These are phyloP conservation scores for Dactylellina sp. DNA, from an alignment of 2,329 filamentous ascomycete species.

Conservation along the genomic window DNA sequence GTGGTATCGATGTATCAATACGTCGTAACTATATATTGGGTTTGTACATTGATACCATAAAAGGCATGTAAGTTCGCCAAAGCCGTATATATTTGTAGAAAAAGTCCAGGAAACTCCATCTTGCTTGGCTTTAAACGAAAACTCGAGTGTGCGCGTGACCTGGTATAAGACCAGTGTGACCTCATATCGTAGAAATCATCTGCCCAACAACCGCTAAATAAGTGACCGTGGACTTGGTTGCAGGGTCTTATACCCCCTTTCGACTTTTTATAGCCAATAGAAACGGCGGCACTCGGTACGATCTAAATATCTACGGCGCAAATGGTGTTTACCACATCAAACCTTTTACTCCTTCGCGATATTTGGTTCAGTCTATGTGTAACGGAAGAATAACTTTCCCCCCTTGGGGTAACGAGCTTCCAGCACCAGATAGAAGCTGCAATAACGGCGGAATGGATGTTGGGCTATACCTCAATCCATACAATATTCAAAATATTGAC, in stretches of 20 bases:
- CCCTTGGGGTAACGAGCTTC: background rate
- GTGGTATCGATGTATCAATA: too few species aligned
- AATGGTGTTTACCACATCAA: background rate
- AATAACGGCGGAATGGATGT: background rate
- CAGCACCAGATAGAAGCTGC: background rate
- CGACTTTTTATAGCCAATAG: background rate
- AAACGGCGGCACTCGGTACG: background rate
- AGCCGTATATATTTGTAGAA: too few species aligned
- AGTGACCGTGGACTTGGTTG: background rate
- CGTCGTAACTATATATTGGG: too few species aligned
- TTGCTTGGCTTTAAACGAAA: too few species aligned
- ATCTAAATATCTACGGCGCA: background rate
- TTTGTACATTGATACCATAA: too few species aligned
- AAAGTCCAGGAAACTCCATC: too few species aligned
- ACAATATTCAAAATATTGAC: background rate
- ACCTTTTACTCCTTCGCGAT: background rate
- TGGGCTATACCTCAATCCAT: background rate
- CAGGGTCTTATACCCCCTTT: constrained; percentile 1
- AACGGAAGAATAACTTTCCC: background rate
- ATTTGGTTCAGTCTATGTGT: background rate
- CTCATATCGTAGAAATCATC: too few species aligned
- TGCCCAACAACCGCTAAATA: too few species aligned
- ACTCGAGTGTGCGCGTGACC: too few species aligned
- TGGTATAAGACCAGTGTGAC: too few species aligned
- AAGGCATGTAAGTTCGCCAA: too few species aligned